phyloP scores from a whole-genome alignment of 2,329 filamentous ascomycete species.

The Moelleriella libera region DNA sequence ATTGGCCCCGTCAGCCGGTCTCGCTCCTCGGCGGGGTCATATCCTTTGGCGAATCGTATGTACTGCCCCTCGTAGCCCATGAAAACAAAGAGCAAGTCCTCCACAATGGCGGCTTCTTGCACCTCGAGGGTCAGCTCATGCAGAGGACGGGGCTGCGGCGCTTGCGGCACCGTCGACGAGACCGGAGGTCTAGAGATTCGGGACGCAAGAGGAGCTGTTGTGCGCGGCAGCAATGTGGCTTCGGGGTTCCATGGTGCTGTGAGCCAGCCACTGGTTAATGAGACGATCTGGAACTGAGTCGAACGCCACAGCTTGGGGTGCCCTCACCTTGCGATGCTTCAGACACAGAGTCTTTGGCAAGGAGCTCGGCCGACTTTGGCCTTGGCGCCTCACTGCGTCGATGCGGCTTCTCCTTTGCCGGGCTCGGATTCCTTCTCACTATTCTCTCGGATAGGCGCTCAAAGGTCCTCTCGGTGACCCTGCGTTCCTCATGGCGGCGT shows the following conservation, averaged over 20 bases:
- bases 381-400: slow-evolving; percentile 23
- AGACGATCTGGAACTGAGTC: neutral
- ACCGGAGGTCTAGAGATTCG: slow-evolving; percentile 53
- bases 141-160: slow-evolving; percentile 57
- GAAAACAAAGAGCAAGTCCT: slow-evolving; percentile 86
- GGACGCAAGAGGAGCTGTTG: slow-evolving; percentile 58
- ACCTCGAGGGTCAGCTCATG: slow-evolving; percentile 59
- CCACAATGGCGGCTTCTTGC: slow-evolving; percentile 77
- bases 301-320: slow-evolving; percentile 4
- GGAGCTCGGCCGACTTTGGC: slow-evolving; percentile 29
- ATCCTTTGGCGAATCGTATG: slow-evolving; percentile 70
- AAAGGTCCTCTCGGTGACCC: slow-evolving; percentile 38
- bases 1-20: slow-evolving; percentile 71
- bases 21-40: slow-evolving; percentile 74
- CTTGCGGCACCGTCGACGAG: slow-evolving; percentile 58
- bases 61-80: slow-evolving; percentile 99
- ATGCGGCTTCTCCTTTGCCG: slow-evolving; percentile 32
- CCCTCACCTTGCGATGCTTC: slow-evolving; percentile 35
- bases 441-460: slow-evolving; percentile 51
- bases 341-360: slow-evolving; percentile 26
- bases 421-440: slow-evolving; percentile 48
- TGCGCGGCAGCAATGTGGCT: slow-evolving; percentile 55
- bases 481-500: slow-evolving; percentile 34
- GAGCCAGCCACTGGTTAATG: neutral
- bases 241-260: slow-evolving; percentile 61